phyloP scores from a whole-genome alignment of 2,329 filamentous ascomycete genomes.

The Dryadomyces quercivorus region DNA sequence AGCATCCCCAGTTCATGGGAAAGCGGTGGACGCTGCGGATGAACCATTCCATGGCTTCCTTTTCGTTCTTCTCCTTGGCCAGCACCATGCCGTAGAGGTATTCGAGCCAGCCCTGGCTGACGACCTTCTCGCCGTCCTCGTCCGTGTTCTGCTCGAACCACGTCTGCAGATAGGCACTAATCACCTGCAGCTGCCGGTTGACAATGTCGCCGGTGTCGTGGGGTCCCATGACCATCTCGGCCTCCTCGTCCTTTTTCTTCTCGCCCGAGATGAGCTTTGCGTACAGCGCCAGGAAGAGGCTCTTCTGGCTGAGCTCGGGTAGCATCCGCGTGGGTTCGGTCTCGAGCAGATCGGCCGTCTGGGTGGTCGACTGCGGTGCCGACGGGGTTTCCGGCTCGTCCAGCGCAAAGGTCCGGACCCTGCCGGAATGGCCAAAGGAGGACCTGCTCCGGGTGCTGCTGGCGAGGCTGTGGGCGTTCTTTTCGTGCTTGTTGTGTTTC shows the following conservation, averaged over 20 bases:
- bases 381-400: not conserved
- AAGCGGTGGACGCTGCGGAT: conserved; percentile 78
- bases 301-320: conserved; percentile 70
- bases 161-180: conserved; percentile 63
- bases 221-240: conserved; percentile 92
- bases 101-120: conserved; percentile 86
- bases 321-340: conserved; percentile 19
- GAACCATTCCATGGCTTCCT: conserved; percentile 75
- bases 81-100: conserved; percentile 82
- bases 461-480: not conserved
- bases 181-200: conserved; percentile 72
- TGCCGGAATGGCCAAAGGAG: not conserved
- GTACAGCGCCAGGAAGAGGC: conserved; percentile 83
- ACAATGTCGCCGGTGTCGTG: conserved; percentile 72
- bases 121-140: conserved; percentile 45
- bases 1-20: conserved; percentile 94
- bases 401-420: not conserved
- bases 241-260: conserved; percentile 91
- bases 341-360: not conserved
- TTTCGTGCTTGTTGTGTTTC: not conserved
- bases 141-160: conserved; percentile 62
- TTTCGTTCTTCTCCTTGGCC: conserved; percentile 81
- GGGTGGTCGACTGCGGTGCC: not conserved
- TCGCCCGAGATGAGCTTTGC: conserved; percentile 88
- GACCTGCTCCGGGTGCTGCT: not conserved